Conservation (phyloP, 805 yeast species). For the Yarrowia hollandica region DNA sequence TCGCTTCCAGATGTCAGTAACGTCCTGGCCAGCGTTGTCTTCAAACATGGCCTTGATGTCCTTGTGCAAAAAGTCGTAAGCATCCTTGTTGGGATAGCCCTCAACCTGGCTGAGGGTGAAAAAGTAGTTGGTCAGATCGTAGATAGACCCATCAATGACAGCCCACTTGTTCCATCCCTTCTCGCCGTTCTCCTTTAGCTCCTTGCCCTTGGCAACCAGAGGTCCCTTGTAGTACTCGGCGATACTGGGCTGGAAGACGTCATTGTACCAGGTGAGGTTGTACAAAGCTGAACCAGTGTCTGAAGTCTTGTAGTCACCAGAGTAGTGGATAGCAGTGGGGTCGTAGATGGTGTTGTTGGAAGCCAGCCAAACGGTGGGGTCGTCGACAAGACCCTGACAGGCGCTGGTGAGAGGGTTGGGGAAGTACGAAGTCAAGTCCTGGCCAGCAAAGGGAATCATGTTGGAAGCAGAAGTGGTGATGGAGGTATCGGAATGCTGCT, state of each 20-base stretch:
- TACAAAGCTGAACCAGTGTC: conserved; percentile 40
- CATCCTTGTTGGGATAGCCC: conserved; percentile 33
- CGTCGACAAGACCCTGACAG: conserved; percentile 44
- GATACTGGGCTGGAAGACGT: conserved; percentile 43
- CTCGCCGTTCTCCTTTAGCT: conserved; percentile 35
- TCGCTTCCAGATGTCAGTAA: conserved; percentile 37
- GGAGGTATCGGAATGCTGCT: conserved; percentile 46
- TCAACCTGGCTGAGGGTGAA: conserved; percentile 44
- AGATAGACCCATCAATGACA: conserved; percentile 41
- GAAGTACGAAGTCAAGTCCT: conserved; percentile 44
- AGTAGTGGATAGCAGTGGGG: conserved; percentile 40
- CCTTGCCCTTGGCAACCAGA: conserved; percentile 43
- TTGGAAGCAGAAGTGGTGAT: conserved; percentile 38
- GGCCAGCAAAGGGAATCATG: conserved; percentile 46
- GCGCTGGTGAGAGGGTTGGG: conserved; percentile 46
- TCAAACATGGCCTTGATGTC: conserved; percentile 41
- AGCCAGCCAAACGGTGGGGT: conserved; percentile 37
- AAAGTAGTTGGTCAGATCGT: conserved; percentile 43
- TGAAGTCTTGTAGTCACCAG: conserved; percentile 40
- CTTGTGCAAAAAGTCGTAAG: conserved; percentile 41
- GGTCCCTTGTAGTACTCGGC: conserved; percentile 42
- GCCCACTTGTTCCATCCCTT: conserved; percentile 38
- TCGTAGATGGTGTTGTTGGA: conserved; percentile 40
- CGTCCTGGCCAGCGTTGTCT: conserved; percentile 42
- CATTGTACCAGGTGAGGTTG: conserved; percentile 43